Evolutionary conservation across 78 protist species (phyloP), one percentile per base, ranked within the genome.

Genomic region (Emiliania huxleyi): DNA sequence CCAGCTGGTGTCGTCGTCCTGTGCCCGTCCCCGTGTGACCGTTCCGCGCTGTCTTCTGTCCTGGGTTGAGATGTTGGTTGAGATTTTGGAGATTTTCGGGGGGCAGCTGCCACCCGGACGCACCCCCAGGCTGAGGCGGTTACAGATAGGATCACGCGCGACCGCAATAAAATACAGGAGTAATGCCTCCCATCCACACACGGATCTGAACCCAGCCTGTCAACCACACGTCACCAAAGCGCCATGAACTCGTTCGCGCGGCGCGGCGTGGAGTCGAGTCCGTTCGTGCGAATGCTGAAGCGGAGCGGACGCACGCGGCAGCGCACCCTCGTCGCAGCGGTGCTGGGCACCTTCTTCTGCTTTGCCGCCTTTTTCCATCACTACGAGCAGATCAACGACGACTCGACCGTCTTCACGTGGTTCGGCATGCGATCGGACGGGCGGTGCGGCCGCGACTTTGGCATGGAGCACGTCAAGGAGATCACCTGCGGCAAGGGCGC

Each of bases 391-490:
- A 2, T 35, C 44, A 73, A 73, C 6, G 83, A 73, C 43, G 83
- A 73, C 2, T 37, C 83, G n/a, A 42, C 37, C 37, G 46, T 79
- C 23, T 79, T 29, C 40, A 12, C 42, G 43, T 79, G 87, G 87
- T 37, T 79, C 6, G 87, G 87, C 52, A 79, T 79, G 49, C 87
- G 87, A 2, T 79, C 87, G 23, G 87, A 79, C 12, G 87, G 87
- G 21, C 48, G 87, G 0, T 79, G 87, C 12, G 87, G 87, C 35
- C 48, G 49, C n/a, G 87, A 79, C 87, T 79, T 79, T 42, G 87
- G n/a, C 38, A 42, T n/a, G n/a, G 87, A 79, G 37, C 1, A 21
- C 52, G 3, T 25, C 18, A n/a, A 2, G n/a, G 87, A 79, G 48
- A 37, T 49, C 18, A 18, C 3, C 26, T 79, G 87, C 46, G 87